Evolutionary conservation across 176 grass and related monocot genomes (phyloP), one percentile per base, ranked within the genome.

Genomic region (Pontederia crassipes): DNA sequence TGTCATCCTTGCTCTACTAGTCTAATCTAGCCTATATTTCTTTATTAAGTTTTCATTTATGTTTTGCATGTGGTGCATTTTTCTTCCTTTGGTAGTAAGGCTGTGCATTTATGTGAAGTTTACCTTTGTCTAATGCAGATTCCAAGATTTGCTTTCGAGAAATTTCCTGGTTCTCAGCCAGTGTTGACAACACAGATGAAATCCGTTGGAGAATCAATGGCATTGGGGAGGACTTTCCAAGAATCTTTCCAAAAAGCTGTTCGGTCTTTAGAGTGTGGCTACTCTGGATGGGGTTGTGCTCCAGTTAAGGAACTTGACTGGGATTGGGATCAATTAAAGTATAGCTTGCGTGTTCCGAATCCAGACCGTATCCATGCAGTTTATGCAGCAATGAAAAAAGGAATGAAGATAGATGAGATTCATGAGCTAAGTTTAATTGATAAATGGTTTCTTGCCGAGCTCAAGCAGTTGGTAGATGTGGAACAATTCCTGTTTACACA

Each of bases 81-180:
- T 2, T 5, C 50, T 17, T 32, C 50, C 55, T 54, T 66, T 85
- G 32, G 32, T 40, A 40, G 32, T 40, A 7, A 35, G 32, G 32
- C 32, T 40, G 32, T 40, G 32, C 32, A 40, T 4, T 40, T 40
- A 40, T 40, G 32, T 40, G 32, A 40, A 7, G 2, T 3, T 7
- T 40, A 40, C 32, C 32, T 65, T 57, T 73, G 63, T 74, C 48
- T 28, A 32, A 61, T 83, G 83, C 79, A 98, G 93, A 98, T 98
- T 73, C 93, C 93, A 57, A 82, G 88, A 47, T 98, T 98, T 88
- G 84, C 93, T n/a, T 98, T 98, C 69, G 93, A 98, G 79, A 98
- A 98, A 74, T 98, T 98, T 54, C 93, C 93, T 76, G 93, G 93
- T 45, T 92, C 88, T 51, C 79, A 98, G 53, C 93, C 93, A 69